phyloP scores from a whole-genome alignment of 306 rosid genomes.

The Medicago ruthenica region DNA sequence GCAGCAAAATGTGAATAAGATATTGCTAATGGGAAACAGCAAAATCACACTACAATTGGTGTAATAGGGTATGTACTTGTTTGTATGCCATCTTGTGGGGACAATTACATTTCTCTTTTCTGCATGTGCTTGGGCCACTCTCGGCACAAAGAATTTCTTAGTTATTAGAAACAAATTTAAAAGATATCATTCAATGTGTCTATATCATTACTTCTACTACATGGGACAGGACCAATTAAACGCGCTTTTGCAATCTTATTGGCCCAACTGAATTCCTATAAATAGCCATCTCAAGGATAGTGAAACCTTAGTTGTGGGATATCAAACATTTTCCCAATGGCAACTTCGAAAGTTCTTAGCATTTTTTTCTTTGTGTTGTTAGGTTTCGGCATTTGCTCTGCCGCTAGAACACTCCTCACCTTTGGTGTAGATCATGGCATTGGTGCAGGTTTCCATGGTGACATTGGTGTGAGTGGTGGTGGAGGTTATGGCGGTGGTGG shows the following conservation, averaged over 20 bases:
- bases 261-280: slow-evolving; percentile 35
- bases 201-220: neutral
- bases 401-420: slow-evolving; percentile 59
- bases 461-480: slow-evolving; percentile 39
- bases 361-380: slow-evolving; percentile 45
- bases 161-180: neutral
- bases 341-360: slow-evolving; percentile 37
- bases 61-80: slow-evolving; percentile 20
- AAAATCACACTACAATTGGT: slow-evolving; percentile 9
- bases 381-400: slow-evolving; percentile 52
- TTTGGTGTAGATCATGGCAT: slow-evolving; percentile 26
- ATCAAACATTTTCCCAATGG: slow-evolving; percentile 45
- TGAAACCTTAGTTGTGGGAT: slow-evolving; percentile 25
- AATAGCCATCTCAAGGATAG: slow-evolving; percentile 24
- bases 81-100: slow-evolving; percentile 26
- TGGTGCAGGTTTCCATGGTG: slow-evolving; percentile 37
- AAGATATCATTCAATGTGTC: neutral
- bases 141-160: neutral
- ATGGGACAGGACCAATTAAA: slow-evolving; percentile 27
- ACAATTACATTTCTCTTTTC: neutral
- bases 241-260: slow-evolving; percentile 27
- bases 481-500: slow-evolving; percentile 48
- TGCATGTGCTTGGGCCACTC: slow-evolving; percentile 33
- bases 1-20: neutral
- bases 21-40: slow-evolving; percentile 22